Evolutionary conservation across 306 rosid species (phyloP).

Genomic region (Morella rubra): DNA sequence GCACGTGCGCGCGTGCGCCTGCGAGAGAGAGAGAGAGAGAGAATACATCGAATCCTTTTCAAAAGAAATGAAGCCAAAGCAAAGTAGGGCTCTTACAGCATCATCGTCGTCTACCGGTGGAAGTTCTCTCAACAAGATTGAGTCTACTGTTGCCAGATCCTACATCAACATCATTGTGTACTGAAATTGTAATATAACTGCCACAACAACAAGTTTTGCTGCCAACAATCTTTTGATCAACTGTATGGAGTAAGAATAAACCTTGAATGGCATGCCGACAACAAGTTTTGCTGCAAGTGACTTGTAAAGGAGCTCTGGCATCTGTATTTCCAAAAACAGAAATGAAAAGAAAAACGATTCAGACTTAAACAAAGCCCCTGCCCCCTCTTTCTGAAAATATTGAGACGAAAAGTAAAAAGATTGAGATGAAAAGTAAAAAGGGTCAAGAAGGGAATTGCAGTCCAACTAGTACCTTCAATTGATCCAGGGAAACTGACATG

Average conservation of each 20-base stretch:
- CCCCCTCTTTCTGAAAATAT: conserved; percentile 8
- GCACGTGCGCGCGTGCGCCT: no score
- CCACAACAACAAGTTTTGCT: conserved; percentile 12
- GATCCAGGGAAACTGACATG: conserved; percentile 83
- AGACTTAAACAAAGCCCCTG: conserved; percentile 6
- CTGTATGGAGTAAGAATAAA: conserved; percentile 24
- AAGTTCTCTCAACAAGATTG: conserved; percentile 85
- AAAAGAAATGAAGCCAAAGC: conserved; percentile 24
- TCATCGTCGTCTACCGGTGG: conserved; percentile 73
- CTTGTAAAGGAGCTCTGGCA: conserved; percentile 85
- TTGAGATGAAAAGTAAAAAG: neutral
- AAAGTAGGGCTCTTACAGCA: conserved; percentile 61
- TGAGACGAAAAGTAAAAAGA: neutral
- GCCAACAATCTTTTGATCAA: conserved; percentile 12
- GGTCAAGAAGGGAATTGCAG: conserved; percentile 19
- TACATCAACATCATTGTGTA: conserved; percentile 36
- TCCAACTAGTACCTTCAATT: conserved; percentile 64
- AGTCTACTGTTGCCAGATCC: conserved; percentile 99
- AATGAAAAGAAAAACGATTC: conserved; percentile 14
- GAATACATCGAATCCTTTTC: conserved; percentile 11
- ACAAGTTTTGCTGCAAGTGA: conserved; percentile 85
- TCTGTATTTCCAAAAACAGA: conserved; percentile 41
- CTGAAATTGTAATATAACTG: conserved; percentile 25
- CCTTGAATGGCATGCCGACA: conserved; percentile 99
- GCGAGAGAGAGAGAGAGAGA: neutral